phyloP scores from a whole-genome alignment of 495 filamentous ascomycete species.

The Pyrenopolyporus hunteri region DNA sequence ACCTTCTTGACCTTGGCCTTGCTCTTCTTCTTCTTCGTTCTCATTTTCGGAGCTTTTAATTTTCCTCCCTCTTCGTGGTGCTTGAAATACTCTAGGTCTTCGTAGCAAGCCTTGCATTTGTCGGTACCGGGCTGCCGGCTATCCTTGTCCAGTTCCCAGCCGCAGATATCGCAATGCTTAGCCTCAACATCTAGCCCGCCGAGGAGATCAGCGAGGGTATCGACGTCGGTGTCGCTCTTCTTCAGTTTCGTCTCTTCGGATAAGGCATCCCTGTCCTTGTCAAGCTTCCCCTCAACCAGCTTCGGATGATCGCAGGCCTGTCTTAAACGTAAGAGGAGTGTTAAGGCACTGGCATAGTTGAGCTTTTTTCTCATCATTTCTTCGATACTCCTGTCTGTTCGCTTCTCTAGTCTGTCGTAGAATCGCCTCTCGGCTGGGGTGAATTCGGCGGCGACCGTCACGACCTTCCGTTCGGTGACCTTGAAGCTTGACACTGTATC shows the following conservation, averaged over 20 bases:
- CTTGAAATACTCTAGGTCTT: slow-evolving; percentile 61
- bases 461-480: slow-evolving; percentile 85
- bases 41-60: slow-evolving; percentile 37
- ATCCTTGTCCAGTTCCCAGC: slow-evolving; percentile 66
- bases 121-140: slow-evolving; percentile 61
- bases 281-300: slow-evolving; percentile 80
- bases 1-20: slow-evolving; percentile 55
- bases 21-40: slow-evolving; percentile 44
- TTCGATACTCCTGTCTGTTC: slow-evolving; percentile 83
- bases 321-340: slow-evolving; percentile 82
- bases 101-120: slow-evolving; percentile 72
- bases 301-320: slow-evolving; percentile 95
- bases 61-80: slow-evolving; percentile 44
- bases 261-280: slow-evolving; percentile 85
- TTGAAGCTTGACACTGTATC: slow-evolving; percentile 68
- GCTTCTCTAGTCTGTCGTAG: slow-evolving; percentile 80
- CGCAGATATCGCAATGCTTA: slow-evolving; percentile 89
- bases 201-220: slow-evolving; percentile 84
- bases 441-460: slow-evolving; percentile 80
- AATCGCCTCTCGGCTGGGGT: slow-evolving; percentile 79
- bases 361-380: slow-evolving; percentile 81
- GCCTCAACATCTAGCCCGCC: slow-evolving; percentile 79
- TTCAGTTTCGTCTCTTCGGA: slow-evolving; percentile 64
- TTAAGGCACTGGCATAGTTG: slow-evolving; percentile 78
- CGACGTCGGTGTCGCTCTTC: slow-evolving; percentile 63